Base-by-base conservation (phyloP, 179 eudicot species). In the Sideroxylon spinosum region DNA sequence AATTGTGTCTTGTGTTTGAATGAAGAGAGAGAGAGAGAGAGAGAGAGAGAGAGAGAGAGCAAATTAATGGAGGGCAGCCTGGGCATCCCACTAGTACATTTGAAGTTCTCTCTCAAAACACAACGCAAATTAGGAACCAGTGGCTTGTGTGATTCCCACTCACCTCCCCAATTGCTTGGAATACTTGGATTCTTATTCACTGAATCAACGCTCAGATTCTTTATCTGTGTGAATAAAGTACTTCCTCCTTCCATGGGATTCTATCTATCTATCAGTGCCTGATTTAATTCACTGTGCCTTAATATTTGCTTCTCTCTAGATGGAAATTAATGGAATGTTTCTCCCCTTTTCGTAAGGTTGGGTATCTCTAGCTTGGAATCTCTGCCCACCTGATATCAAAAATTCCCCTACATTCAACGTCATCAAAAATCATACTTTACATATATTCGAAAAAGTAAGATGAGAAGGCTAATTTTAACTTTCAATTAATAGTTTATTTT, bases 61-160 rank as follows among this genome's bases (percentile, higher is more conserved):
- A 37, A 29, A 73, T 73, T 37, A 37, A 37, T 3, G 44, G 49
- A 46, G 75, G n/a, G 61, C 9, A 46, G 46, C n/a, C 37, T 71
- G 53, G 75, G 26, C 75, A 71, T 71, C 62, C 62, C 75, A 71
- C 75, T 37, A 37, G 44, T 37, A 3, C 37, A 3, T 32, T 32
- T 32, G 37, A 32, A 32, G 37, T 50, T 12, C 29, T n/a, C 60
- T 49, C 37, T 71, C 13, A 13, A 19, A 19, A 9, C 16, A 69
- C 17, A 13, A 20, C 17, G 1, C 17, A 32, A 74, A 74, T 19
- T 9, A 1, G 53, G 49, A 74, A 56, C 52, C 52, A 74, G 37
- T 10, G 25, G 20, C 61, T 7, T 22, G 13, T 37, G 49, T 67
- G 52, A 64, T 67, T 68, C 73, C 73, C 60, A 59, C 4, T 25